Conservation (phyloP, 2,329 filamentous ascomycete genomes). For the Botrytis tulipae region DNA sequence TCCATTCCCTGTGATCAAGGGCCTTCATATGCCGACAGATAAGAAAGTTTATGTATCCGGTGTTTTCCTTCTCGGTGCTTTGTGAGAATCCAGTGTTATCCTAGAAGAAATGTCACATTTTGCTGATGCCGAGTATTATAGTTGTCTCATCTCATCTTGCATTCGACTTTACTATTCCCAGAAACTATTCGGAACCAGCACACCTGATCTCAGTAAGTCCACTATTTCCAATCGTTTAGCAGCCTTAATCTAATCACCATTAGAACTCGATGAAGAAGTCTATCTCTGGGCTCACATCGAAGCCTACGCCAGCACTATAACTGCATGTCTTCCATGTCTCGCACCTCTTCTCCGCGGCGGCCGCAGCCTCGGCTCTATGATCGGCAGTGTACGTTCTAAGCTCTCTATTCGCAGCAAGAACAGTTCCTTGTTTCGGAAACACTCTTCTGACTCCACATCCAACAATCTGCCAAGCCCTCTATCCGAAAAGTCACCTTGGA, state of each 20-base stretch:
- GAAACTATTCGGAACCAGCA: slow-evolving; percentile 15
- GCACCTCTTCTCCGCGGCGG: slow-evolving; percentile 9
- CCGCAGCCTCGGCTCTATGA: slow-evolving; percentile 6
- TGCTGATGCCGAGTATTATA: not conserved
- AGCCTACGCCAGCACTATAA: slow-evolving; percentile 5
- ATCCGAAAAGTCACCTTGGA: slow-evolving; percentile 2
- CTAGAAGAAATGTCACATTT: not conserved
- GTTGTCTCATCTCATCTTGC: slow-evolving; percentile 15
- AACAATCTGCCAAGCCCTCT: not conserved
- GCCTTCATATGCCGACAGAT: slow-evolving; percentile 4
- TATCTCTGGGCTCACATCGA: slow-evolving; percentile 17
- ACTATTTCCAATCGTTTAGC: not conserved
- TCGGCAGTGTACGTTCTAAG: slow-evolving; percentile 7
- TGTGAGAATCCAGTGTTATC: not conserved
- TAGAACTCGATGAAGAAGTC: slow-evolving; percentile 9
- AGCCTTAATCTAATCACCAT: not conserved
- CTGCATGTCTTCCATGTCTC: slow-evolving; percentile 8
- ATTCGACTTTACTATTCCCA: slow-evolving; percentile 11
- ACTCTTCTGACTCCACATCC: not conserved
- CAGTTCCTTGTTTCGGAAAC: not conserved
- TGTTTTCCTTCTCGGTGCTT: slow-evolving; percentile 16
- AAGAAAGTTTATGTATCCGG: slow-evolving; percentile 11
- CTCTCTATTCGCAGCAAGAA: slow-evolving; percentile 10
- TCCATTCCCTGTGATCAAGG: slow-evolving; percentile 7
- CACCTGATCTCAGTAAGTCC: slow-evolving; percentile 11